phyloP scores from a whole-genome alignment of 2,329 filamentous ascomycete species.

The Trichoderma lentiforme region DNA sequence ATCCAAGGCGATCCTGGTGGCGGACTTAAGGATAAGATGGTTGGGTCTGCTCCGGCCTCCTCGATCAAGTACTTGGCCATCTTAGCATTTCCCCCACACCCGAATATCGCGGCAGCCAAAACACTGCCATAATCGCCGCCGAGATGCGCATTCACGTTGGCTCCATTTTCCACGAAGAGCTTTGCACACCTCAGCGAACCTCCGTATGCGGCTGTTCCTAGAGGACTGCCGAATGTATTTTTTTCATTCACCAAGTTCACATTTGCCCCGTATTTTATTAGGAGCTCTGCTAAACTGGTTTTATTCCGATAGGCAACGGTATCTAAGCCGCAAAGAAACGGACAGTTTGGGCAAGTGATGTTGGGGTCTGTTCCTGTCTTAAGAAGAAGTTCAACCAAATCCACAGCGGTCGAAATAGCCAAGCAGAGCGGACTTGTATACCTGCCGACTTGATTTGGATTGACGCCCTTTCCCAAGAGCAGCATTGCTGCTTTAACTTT shows the following conservation, averaged over 20 bases:
- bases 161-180: background rate
- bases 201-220: background rate
- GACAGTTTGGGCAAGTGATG: background rate
- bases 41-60: background rate
- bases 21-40: background rate
- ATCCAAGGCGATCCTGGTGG: background rate
- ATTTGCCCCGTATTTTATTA: background rate
- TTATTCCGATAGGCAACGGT: rapidly evolving
- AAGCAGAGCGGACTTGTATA: background rate
- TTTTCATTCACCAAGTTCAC: background rate
- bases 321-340: background rate
- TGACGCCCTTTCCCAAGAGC: background rate
- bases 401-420: rapidly evolving
- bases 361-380: background rate
- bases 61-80: constrained; percentile 8
- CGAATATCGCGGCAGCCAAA: background rate
- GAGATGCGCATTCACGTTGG: background rate
- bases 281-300: rapidly evolving
- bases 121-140: background rate
- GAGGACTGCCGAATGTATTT: rapidly evolving
- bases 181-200: background rate
- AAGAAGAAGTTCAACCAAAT: background rate
- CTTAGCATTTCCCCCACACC: rapidly evolving
- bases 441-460: background rate
- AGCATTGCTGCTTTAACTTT: background rate